These are phyloP conservation scores for Penicillium daleae DNA, from an alignment of 495 filamentous ascomycete species.

Conservation along the genomic window DNA sequence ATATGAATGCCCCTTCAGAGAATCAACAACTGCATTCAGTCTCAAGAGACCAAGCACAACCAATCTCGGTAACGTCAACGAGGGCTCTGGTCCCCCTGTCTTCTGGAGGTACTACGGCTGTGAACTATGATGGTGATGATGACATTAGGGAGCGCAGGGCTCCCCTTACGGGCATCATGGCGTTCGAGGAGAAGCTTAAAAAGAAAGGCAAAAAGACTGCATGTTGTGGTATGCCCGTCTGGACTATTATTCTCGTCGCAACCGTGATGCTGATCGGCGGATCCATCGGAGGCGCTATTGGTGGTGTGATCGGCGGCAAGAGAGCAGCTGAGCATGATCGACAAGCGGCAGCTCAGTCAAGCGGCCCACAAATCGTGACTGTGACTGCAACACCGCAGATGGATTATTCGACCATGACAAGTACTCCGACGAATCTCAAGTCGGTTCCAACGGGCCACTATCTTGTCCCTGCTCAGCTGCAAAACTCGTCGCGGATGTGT, in stretches of 20 bases:
- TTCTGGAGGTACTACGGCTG: slow-evolving; percentile 8
- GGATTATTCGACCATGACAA: slow-evolving; percentile 65
- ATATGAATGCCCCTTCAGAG: slow-evolving; percentile 28
- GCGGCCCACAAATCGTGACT: slow-evolving; percentile 48
- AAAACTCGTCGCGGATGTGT: slow-evolving; percentile 66
- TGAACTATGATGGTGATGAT: slow-evolving; percentile 11
- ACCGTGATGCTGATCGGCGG: slow-evolving; percentile 59
- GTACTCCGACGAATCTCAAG: slow-evolving; percentile 60
- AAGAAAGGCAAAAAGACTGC: slow-evolving; percentile 56
- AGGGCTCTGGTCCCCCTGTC: slow-evolving; percentile 32
- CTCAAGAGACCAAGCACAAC: slow-evolving; percentile 27
- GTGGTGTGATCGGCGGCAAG: slow-evolving; percentile 56
- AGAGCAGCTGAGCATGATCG: slow-evolving; percentile 40
- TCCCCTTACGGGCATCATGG: slow-evolving; percentile 42
- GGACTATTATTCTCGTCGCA: slow-evolving; percentile 63
- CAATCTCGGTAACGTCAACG: slow-evolving; percentile 54
- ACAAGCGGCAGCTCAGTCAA: slow-evolving; percentile 17
- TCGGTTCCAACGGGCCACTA: slow-evolving; percentile 68
- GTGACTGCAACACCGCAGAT: slow-evolving; percentile 59
- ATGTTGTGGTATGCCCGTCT: slow-evolving; percentile 70
- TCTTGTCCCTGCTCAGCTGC: slow-evolving; percentile 59
- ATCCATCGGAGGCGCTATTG: slow-evolving; percentile 61
- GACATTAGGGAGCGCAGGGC: slow-evolving; percentile 11
- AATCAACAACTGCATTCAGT: slow-evolving; percentile 26
- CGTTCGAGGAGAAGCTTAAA: slow-evolving; percentile 61